These are phyloP conservation scores for Polychytrium aggregatum DNA, from an alignment of 192 early-diverging fungal species.

Conservation along the genomic window DNA sequence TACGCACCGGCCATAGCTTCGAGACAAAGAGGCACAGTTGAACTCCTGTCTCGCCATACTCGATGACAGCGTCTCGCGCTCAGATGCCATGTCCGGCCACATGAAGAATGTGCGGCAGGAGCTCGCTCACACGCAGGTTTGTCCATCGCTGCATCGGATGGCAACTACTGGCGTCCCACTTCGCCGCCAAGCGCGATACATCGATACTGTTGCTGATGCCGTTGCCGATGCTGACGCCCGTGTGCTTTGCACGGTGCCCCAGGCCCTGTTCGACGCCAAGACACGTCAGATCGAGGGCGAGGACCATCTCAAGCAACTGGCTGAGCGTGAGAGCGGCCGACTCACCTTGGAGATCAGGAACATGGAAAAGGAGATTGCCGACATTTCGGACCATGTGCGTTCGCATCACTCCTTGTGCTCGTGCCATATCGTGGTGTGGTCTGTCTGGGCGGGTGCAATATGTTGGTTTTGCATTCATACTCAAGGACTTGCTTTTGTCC, in stretches of 20 bases:
- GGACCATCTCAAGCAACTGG: constrained; percentile 47
- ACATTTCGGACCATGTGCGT: constrained; percentile 35
- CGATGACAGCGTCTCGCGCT: constrained; percentile 39
- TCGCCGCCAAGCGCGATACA: neutral
- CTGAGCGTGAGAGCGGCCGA: constrained; percentile 40
- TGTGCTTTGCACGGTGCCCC: neutral
- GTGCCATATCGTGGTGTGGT: neutral
- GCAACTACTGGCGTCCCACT: neutral
- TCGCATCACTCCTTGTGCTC: neutral
- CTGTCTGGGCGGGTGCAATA: too few relatives aligned
- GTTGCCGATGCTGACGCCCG: neutral
- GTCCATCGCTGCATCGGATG: neutral
- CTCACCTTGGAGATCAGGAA: constrained; percentile 33
- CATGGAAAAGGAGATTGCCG: constrained; percentile 39
- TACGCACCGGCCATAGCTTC: neutral
- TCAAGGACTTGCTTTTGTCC: neutral
- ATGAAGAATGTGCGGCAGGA: constrained; percentile 49
- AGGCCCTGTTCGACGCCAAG: constrained; percentile 42
- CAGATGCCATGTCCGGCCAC: constrained; percentile 34
- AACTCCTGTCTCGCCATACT: constrained; percentile 20
- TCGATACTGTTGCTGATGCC: neutral
- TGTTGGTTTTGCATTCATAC: too few relatives aligned
- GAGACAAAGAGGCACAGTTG: constrained; percentile 1
- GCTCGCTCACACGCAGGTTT: constrained; percentile 39
- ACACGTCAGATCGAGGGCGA: constrained; percentile 46